These are phyloP conservation scores for Podila epicladia DNA, from an alignment of 192 early-diverging fungal species.

Conservation along the genomic window DNA sequence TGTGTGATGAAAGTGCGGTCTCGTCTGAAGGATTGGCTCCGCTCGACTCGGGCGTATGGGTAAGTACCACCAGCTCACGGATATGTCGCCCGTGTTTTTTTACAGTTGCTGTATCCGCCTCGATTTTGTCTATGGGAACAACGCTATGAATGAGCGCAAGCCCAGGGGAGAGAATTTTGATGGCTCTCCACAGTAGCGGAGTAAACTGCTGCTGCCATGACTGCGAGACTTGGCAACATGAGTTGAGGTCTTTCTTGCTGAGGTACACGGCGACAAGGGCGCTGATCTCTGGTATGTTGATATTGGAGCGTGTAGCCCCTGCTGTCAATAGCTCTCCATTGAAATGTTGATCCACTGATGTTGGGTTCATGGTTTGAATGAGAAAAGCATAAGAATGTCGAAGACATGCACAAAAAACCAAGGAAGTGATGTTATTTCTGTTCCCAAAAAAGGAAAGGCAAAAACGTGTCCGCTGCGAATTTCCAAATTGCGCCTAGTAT, in stretches of 20 bases:
- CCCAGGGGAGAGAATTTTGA: constrained; percentile 1
- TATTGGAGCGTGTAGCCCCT: not conserved
- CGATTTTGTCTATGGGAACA: not conserved
- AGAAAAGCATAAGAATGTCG: too few relatives aligned
- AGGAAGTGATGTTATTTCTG: too few relatives aligned
- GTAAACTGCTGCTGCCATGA: constrained; percentile 11
- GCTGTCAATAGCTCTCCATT: not conserved
- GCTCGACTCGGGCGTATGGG: too few relatives aligned
- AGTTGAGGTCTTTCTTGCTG: constrained; percentile 12
- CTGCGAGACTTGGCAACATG: constrained; percentile 16
- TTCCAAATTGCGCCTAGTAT: too few relatives aligned
- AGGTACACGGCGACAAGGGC: constrained; percentile 9
- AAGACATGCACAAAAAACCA: too few relatives aligned
- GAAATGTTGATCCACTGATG: not conserved
- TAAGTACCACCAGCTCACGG: too few relatives aligned
- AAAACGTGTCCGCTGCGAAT: too few relatives aligned
- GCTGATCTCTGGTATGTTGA: constrained; percentile 24
- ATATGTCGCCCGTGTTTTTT: not conserved
- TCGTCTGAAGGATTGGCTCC: too few relatives aligned
- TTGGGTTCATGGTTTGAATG: not conserved
- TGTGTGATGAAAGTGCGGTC: too few relatives aligned
- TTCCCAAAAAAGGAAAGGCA: too few relatives aligned
- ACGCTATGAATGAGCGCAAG: not conserved
- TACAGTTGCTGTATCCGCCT: not conserved
- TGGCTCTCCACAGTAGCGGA: constrained; percentile 17